Evolutionary conservation across 1,284 basidiomycete genomes (phyloP).

Genomic region (Golubevia sp.): DNA sequence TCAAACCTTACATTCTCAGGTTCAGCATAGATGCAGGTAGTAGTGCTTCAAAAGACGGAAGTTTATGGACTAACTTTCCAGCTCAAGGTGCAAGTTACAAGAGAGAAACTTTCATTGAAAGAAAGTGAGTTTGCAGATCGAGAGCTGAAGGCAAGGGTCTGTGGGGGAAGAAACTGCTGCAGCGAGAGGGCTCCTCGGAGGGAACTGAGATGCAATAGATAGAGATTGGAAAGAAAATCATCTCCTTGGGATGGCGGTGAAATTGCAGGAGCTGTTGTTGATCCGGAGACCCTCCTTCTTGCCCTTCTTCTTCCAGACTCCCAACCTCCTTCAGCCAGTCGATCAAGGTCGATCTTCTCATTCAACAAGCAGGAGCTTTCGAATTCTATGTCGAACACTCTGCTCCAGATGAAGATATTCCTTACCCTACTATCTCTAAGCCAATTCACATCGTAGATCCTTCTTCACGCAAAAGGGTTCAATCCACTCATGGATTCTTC

Average conservation of each 20-base stretch:
- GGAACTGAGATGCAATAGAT: too few relatives aligned
- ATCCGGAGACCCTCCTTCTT: too few relatives aligned
- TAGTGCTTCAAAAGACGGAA: conserved; percentile 29
- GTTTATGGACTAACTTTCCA: conserved; percentile 43
- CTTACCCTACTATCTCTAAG: conserved; percentile 15
- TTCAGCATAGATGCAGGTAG: conserved; percentile 43
- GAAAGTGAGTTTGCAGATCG: conserved; percentile 67
- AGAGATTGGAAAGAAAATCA: too few relatives aligned
- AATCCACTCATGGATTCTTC: conserved; percentile 41
- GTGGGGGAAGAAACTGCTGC: too few relatives aligned
- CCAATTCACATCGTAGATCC: conserved; percentile 11
- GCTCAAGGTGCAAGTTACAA: too few relatives aligned
- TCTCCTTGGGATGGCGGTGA: too few relatives aligned
- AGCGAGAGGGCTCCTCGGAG: too few relatives aligned
- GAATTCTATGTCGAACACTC: conserved; percentile 53
- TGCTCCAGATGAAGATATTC: conserved; percentile 17
- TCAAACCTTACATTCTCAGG: conserved; percentile 40
- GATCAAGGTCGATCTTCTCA: conserved; percentile 29
- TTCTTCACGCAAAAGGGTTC: conserved; percentile 14
- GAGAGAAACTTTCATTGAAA: not conserved
- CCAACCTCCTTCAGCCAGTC: conserved; percentile 18
- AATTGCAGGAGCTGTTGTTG: too few relatives aligned
- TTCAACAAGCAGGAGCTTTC: conserved; percentile 38
- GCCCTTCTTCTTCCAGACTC: conserved; percentile 10
- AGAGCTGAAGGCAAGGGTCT: too few relatives aligned